These are phyloP conservation scores for Penicillium lagena DNA, from an alignment of 495 filamentous ascomycete species.

Conservation along the genomic window DNA sequence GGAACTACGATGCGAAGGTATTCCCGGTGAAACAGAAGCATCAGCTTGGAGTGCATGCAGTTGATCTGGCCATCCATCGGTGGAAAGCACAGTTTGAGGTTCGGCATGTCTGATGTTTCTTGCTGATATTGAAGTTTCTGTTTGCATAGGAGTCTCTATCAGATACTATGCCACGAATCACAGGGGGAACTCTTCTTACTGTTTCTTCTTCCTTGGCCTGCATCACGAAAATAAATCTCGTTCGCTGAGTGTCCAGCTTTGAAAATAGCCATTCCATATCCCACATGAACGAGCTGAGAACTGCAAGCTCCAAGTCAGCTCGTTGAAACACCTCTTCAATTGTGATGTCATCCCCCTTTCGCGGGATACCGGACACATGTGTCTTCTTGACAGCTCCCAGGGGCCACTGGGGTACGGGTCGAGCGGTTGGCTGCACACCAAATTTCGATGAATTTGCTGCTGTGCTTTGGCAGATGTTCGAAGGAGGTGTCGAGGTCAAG, in stretches of 20 bases:
- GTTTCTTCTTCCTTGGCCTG: conserved; percentile 56
- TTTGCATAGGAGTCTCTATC: background rate
- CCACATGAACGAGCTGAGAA: conserved; percentile 85
- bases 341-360: conserved; percentile 68
- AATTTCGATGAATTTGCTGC: background rate
- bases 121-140: conserved; percentile 28
- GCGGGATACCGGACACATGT: conserved; percentile 51
- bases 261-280: conserved; percentile 66
- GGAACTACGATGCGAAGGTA: conserved; percentile 74
- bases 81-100: conserved; percentile 72
- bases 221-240: conserved; percentile 62
- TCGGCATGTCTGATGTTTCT: conserved; percentile 46
- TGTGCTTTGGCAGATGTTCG: background rate
- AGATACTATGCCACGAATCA: background rate
- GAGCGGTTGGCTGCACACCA: conserved; percentile 9
- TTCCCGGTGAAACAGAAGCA: conserved; percentile 64
- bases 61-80: conserved; percentile 57
- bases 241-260: conserved; percentile 48
- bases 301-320: conserved; percentile 60
- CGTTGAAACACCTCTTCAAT: conserved; percentile 85
- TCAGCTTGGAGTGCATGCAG: conserved; percentile 86
- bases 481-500: background rate
- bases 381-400: conserved; percentile 78
- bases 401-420: conserved; percentile 52
- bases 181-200: conserved; percentile 24